A percentile compares a stretch with the other conserved stretches of the same genome.
phyloP scores from a whole-genome alignment of 2,329 filamentous ascomycete species.

The Aspergillus tamarii region DNA sequence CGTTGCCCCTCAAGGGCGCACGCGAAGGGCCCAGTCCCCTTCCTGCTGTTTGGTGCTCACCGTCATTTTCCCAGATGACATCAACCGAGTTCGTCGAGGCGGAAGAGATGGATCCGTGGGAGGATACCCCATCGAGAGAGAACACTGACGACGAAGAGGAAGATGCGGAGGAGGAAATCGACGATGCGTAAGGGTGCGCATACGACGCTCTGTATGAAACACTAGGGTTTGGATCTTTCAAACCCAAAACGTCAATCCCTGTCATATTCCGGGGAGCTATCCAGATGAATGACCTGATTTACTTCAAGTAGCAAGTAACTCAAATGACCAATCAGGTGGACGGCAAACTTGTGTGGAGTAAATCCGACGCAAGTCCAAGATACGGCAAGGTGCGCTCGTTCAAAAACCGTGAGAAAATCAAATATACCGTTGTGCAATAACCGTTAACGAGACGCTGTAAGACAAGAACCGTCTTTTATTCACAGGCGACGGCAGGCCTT shows the following conservation, averaged over 20 bases:
- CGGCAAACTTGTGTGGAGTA: not conserved
- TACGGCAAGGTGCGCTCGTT: constrained; percentile 14
- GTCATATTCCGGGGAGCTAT: constrained; percentile 42
- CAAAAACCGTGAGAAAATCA: constrained; percentile 12
- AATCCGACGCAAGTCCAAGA: constrained; percentile 8
- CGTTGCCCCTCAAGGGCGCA: constrained; percentile 30
- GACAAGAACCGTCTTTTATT: constrained; percentile 35
- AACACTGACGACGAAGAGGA: constrained; percentile 78
- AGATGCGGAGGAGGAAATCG: constrained; percentile 74
- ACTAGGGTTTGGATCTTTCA: constrained; percentile 43
- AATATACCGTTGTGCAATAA: constrained; percentile 37
- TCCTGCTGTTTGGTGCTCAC: constrained; percentile 30
- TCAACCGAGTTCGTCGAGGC: constrained; percentile 66
- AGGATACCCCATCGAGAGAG: constrained; percentile 67
- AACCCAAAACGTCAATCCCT: constrained; percentile 49
- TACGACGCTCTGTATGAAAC: constrained; percentile 40
- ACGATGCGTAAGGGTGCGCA: constrained; percentile 66
- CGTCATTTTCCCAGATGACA: constrained; percentile 49
- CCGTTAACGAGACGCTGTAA: constrained; percentile 35
- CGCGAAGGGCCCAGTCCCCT: constrained; percentile 31
- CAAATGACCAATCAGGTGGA: constrained; percentile 17
- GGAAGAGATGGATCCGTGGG: constrained; percentile 71
- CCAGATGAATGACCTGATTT: constrained; percentile 27
- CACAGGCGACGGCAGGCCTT: constrained; percentile 38
- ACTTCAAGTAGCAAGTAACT: constrained; percentile 18